phyloP scores from a whole-genome alignment of 768 basidiomycete genomes.

The Rhodotorula sphaerocarpa region DNA sequence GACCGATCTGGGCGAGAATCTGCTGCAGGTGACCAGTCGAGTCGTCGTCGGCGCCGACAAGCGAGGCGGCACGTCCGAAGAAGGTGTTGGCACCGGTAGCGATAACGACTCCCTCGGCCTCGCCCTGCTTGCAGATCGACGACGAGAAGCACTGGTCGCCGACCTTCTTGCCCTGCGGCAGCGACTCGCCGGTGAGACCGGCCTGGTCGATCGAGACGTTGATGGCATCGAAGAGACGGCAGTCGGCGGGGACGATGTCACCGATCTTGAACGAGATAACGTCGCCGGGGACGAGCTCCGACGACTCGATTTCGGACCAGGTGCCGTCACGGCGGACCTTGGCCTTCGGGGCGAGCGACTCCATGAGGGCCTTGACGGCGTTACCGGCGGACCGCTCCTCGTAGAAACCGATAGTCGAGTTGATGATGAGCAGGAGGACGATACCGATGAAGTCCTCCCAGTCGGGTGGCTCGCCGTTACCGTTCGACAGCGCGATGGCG shows the following conservation, averaged over 20 bases:
- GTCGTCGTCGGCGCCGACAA: slow-evolving; percentile 95
- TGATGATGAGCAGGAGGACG: slow-evolving; percentile 78
- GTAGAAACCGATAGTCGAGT: slow-evolving; percentile 93
- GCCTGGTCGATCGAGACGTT: slow-evolving; percentile 98
- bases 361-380: slow-evolving; percentile 98
- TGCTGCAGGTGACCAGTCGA: slow-evolving; percentile 92
- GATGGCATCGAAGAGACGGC: slow-evolving; percentile 90
- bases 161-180: slow-evolving; percentile 82
- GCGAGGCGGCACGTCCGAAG: slow-evolving; percentile 96
- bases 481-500: slow-evolving; percentile 92
- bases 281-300: slow-evolving; percentile 86
- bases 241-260: slow-evolving; percentile 95
- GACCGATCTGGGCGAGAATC: slow-evolving; percentile 94
- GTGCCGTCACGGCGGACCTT: slow-evolving; percentile 75
- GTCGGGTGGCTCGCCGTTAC: slow-evolving; percentile 73
- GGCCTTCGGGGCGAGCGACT: slow-evolving; percentile 95
- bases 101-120: slow-evolving; percentile 97
- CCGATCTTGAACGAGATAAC: slow-evolving; percentile 98
- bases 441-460: slow-evolving; percentile 99
- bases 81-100: slow-evolving; percentile 94
- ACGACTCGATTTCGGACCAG: slow-evolving; percentile 86
- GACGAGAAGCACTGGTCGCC: slow-evolving; percentile 98
- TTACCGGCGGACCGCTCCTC: slow-evolving; percentile 96
- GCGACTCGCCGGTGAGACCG: slow-evolving; percentile 92
- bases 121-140: slow-evolving; percentile 97